Evolutionary conservation across 768 basidiomycete species (phyloP).

Genomic region (Pleurotus djamor): DNA sequence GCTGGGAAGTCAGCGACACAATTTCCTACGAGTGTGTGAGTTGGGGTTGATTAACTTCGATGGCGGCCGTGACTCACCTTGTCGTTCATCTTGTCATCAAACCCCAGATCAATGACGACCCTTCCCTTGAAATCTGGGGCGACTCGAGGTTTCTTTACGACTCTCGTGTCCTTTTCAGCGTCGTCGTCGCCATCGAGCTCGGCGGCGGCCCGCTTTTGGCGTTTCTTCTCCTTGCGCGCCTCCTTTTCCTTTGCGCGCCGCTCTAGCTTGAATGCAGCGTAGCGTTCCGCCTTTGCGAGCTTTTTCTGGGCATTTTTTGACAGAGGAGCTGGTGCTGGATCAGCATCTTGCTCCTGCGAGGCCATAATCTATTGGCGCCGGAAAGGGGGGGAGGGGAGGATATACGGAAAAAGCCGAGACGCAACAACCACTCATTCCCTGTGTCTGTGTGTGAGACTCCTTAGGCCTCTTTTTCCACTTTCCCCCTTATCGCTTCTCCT

Average conservation of each 20-base stretch:
- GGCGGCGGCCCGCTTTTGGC: constrained; percentile 62
- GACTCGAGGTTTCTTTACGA: constrained; percentile 20
- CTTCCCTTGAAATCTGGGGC: constrained; percentile 41
- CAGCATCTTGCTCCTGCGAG: too few species aligned
- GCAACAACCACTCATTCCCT: too few species aligned
- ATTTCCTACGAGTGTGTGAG: constrained; percentile 63
- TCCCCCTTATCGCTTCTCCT: neutral
- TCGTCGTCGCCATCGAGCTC: constrained; percentile 52
- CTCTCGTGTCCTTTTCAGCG: constrained; percentile 23
- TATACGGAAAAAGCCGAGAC: too few species aligned
- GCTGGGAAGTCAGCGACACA: constrained; percentile 83
- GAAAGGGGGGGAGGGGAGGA: too few species aligned
- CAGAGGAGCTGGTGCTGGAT: constrained; percentile 24
- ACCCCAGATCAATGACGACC: constrained; percentile 85
- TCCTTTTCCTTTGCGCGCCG: constrained; percentile 78
- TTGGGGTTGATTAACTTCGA: neutral
- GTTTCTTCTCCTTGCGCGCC: constrained; percentile 73
- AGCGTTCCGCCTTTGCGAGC: constrained; percentile 66
- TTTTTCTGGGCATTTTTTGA: constrained; percentile 83
- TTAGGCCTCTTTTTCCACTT: neutral
- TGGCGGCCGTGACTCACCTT: constrained; percentile 54
- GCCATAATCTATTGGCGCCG: too few species aligned
- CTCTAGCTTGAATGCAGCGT: constrained; percentile 65
- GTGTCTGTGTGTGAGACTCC: too few species aligned
- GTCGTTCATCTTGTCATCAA: constrained; percentile 91